phyloP scores from a whole-genome alignment of 257 asterid genomes.

The Fraxinus cuspidata region DNA sequence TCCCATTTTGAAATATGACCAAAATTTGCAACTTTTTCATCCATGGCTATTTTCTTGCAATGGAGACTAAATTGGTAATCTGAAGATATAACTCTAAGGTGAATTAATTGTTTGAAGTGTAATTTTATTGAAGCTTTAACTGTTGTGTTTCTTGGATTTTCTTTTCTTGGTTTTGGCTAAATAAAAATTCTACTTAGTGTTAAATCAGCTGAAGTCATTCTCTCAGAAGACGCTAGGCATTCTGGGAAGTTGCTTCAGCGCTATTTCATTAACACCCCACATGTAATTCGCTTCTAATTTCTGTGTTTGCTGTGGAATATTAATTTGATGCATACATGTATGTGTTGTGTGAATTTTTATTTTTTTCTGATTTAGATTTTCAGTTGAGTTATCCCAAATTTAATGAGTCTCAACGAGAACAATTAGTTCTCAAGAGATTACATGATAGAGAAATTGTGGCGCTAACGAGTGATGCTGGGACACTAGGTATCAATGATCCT shows the following conservation, averaged over 20 bases:
- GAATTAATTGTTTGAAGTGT: not conserved
- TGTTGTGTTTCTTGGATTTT: not conserved
- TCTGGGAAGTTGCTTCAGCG: conserved; percentile 85
- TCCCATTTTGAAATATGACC: too few species aligned
- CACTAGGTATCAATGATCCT: conserved; percentile 94
- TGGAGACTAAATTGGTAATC: conserved; percentile 60
- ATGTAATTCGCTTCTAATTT: conserved; percentile 53
- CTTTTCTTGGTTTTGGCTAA: not conserved
- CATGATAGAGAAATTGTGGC: conserved; percentile 75
- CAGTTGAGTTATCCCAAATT: conserved; percentile 97
- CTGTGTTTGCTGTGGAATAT: conserved; percentile 4
- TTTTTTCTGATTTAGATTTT: conserved; percentile 49
- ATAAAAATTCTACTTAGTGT: conserved; percentile 18
- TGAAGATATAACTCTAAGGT: conserved; percentile 91
- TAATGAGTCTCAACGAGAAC: conserved; percentile 85
- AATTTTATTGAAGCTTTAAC: not conserved
- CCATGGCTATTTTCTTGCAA: too few species aligned
- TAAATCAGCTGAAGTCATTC: conserved; percentile 85
- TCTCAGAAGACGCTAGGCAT: conserved; percentile 92
- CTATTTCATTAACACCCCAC: conserved; percentile 82
- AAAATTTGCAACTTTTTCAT: too few species aligned
- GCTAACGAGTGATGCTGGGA: conserved; percentile 90
- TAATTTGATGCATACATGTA: not conserved
- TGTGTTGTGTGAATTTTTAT: conserved; percentile 20
- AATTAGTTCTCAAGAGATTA: conserved; percentile 62